Base-by-base conservation (phyloP, 169 alveolate genomes). In the Cryptosporidium felis region DNA sequence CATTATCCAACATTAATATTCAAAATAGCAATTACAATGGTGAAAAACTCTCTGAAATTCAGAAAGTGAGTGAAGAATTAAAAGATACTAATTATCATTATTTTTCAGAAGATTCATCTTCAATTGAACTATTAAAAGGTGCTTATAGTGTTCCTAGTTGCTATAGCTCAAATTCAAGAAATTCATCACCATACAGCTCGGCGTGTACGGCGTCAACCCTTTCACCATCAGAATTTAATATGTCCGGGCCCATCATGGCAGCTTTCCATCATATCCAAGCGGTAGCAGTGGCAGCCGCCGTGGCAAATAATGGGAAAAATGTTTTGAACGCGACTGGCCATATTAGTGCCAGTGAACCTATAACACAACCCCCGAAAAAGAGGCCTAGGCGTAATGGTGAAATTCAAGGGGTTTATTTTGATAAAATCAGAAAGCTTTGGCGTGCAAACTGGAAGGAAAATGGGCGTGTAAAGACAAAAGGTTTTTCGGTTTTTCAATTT, bases 391-490 rank as follows among this genome's bases (percentile, higher is more conserved):
- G 74, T 10, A 74, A 74, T 36, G 66, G 85, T 23, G 85, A 74
- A 23, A 74, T 74, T 51, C 85, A 74, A 74, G 92, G 92, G n/a
- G 92, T 89, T n/a, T 89, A 89, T 42, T 89, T 79, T 23, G 92
- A 89, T 59, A 82, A 82, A 58, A 49, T 81, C 12, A 34, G 92
- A 18, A 66, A 60, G 23, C 80, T 89, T 23, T 89, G 92, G 92
- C 79, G 92, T 40, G 92, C 92, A 34, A 89, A 89, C 38, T 89
- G 92, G 92, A 89, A 82, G 41, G 92, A 89, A 40, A 82, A 82
- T 40, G 92, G 92, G 6, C 82, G 92, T 21, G 88, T 89, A 9
- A 89, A 82, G 53, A 89, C 92, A 32, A 89, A 89, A 34, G 92
- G 92, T 14, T 89, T 89, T 40, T 74, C 85, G 4, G 85, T 74